Evolutionary conservation across 2,329 filamentous ascomycete species (phyloP).

Genomic region (Ophiocordyceps robertsii): DNA sequence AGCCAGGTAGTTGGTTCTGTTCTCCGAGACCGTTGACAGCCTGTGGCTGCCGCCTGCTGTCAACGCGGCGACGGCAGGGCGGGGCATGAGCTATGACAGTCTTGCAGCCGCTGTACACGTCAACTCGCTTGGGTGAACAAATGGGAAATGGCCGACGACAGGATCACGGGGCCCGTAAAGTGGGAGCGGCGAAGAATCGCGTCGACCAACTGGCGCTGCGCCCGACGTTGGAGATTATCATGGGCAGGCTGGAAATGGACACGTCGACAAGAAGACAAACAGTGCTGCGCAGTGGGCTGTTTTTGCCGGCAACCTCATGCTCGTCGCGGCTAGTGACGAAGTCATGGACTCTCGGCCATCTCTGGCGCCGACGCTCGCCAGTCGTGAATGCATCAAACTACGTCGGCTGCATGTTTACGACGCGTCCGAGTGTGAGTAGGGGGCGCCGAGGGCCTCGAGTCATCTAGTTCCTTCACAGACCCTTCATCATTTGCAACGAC

Average conservation of each 20-base stretch:
- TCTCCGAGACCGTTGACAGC: no score
- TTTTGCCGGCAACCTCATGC: background rate
- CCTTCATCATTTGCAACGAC: background rate
- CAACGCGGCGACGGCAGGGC: no score
- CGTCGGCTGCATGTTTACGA: background rate
- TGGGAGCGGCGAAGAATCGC: background rate
- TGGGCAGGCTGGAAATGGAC: background rate
- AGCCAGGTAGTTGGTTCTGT: no score
- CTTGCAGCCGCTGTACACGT: background rate
- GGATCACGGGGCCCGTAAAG: background rate
- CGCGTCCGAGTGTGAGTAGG: background rate
- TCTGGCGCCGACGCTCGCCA: background rate
- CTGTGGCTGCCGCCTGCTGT: no score
- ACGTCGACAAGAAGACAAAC: background rate
- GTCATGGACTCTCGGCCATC: background rate
- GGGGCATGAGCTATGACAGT: no score
- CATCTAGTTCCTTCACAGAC: slow-evolving; percentile 1
- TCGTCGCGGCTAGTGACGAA: background rate
- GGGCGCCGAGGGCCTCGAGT: background rate
- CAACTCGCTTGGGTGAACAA: background rate
- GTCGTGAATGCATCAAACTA: background rate
- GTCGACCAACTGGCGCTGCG: background rate
- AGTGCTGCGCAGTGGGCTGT: background rate
- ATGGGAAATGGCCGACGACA: background rate
- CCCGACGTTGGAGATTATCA: background rate